These are phyloP conservation scores for Lojkania enalia DNA, from an alignment of 2,329 filamentous ascomycete species.

Conservation along the genomic window DNA sequence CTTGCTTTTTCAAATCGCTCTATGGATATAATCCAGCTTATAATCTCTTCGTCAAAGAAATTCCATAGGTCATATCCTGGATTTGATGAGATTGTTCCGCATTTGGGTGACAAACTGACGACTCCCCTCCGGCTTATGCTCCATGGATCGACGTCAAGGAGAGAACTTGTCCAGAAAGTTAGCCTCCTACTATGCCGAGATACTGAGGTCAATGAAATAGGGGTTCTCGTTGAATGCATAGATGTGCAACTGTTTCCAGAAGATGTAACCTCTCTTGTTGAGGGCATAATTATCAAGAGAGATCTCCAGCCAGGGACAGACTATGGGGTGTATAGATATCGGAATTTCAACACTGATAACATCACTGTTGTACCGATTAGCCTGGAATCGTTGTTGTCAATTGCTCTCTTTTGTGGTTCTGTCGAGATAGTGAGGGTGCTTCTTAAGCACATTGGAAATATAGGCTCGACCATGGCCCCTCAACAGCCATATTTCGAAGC, in stretches of 20 bases:
- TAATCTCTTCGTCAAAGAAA: not conserved
- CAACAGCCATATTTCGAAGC: not conserved
- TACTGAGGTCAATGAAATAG: not conserved
- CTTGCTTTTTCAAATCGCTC: not conserved
- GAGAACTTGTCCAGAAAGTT: not conserved
- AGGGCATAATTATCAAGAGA: not conserved
- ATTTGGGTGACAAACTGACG: not conserved
- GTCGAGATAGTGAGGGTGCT: not conserved
- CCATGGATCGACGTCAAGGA: not conserved
- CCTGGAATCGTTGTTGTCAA: not conserved
- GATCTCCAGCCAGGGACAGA: not conserved
- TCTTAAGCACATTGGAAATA: not conserved
- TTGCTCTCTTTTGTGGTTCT: not conserved
- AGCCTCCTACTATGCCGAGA: not conserved
- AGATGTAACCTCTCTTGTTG: not conserved
- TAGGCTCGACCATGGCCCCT: not conserved
- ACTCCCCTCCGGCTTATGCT: not conserved
- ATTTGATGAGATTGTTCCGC: not conserved
- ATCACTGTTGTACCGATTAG: not conserved
- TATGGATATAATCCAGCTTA: not conserved
- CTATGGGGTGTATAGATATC: not conserved
- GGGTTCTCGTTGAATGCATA: not conserved
- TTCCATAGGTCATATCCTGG: not conserved
- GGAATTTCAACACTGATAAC: not conserved
- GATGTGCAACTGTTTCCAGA: not conserved